Base-by-base conservation (phyloP, 495 filamentous ascomycete species). In the Daldinia bambusicola region DNA sequence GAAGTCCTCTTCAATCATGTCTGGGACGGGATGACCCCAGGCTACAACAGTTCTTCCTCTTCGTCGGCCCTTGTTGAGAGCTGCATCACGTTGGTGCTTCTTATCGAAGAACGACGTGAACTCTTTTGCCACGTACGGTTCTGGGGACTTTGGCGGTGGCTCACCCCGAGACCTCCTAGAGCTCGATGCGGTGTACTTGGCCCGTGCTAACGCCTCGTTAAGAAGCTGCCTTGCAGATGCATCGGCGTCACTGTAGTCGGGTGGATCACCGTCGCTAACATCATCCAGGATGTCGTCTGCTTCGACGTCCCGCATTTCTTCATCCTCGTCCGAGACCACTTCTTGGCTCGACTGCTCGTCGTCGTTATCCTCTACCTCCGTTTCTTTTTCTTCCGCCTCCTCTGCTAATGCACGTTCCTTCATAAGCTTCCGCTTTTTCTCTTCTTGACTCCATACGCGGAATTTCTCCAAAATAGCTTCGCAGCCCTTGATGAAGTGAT, bases 71-170 rank as follows among this genome's bases (percentile, higher is more conserved):
- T 83, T 86, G 62, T 81, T 90, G 32, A 95, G 75, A 9, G 95
- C 95, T 10, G 89, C 86, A 3, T 89, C 90, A 37, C 95, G 91
- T 50, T 91, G 84, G 72, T 96, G 87, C 7, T 85, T 87, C 76
- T 95, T 93, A 13, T 83, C 60, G 78, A 91, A 98, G 81, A 97
- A 97, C 0, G 92, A 96, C 2, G 84, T 92, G 76, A 98, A 95
- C 20, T 93, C 91, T 70, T 85, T 88, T 32, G 43, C 55, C 38
- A 71, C 58, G n/a, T 22, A 37, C 2, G 61, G 57, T n/a, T 75
- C 68, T 5, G 68, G 45, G 6, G 67, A 58, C 40, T 53, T 67
- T 55, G 65, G 73, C 14, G 85, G 80, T 9, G 85, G 84, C 38
- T 73, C 81, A 70, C 78, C 55, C 62, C 81, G 38, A 38, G 55